A percentile compares a stretch with the other conserved stretches of the same genome.
Evolutionary conservation across 2,329 filamentous ascomycete genomes (phyloP).

Genomic region (Aplosporella prunicola): DNA sequence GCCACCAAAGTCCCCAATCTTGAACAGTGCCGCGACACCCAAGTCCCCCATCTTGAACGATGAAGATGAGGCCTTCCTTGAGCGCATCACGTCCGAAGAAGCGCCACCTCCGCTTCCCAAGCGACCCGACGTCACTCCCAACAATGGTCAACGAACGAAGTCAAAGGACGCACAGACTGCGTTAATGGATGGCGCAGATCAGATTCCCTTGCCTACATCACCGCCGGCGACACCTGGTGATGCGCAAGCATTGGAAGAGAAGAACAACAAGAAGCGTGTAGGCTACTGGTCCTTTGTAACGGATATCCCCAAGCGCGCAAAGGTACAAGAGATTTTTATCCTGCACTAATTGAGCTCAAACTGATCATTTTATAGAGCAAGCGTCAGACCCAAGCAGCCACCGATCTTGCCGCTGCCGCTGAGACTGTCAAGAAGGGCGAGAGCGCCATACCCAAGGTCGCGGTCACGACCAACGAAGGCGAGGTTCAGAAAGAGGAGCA

Average conservation of each 20-base stretch:
- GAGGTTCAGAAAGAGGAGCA: constrained; percentile 49
- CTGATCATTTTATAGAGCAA: constrained; percentile 20
- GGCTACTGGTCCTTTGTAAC: constrained; percentile 12
- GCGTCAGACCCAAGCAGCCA: constrained; percentile 26
- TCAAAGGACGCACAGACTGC: constrained; percentile 38
- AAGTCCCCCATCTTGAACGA: constrained; percentile 43
- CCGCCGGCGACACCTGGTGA: constrained; percentile 28
- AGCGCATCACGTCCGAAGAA: constrained; percentile 39
- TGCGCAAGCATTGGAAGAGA: constrained; percentile 17
- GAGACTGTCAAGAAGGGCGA: constrained; percentile 24
- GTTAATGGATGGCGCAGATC: constrained; percentile 36
- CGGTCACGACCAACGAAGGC: constrained; percentile 24
- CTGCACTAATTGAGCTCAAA: background rate
- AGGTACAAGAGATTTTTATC: background rate
- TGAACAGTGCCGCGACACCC: constrained; percentile 14
- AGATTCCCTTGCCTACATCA: constrained; percentile 42
- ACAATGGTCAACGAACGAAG: constrained; percentile 17
- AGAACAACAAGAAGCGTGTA: constrained; percentile 23
- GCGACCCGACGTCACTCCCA: constrained; percentile 23
- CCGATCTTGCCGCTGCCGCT: constrained; percentile 25
- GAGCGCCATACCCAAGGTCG: constrained; percentile 17
- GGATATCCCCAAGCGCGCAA: constrained; percentile 9
- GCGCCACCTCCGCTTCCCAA: constrained; percentile 34
- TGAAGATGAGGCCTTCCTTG: constrained; percentile 52
- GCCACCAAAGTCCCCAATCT: constrained; percentile 13